Conservation (phyloP, 2,329 filamentous ascomycete species). For the Diaporthe eres region DNA sequence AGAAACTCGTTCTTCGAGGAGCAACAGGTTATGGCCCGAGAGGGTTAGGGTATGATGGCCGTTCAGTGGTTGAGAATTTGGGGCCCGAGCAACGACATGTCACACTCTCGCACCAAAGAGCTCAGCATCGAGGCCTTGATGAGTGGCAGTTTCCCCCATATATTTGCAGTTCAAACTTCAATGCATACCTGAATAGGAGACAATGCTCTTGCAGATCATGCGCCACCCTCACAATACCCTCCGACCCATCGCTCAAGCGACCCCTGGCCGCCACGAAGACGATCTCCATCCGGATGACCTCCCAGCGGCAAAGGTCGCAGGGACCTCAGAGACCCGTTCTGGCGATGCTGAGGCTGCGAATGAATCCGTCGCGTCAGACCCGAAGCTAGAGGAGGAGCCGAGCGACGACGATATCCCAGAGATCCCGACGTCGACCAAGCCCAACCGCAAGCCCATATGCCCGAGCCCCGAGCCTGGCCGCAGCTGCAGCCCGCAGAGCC, state of each 20-base stretch:
- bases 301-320: background rate
- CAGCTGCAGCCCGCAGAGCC: too few species aligned
- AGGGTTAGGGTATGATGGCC: background rate
- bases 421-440: background rate
- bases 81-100: background rate
- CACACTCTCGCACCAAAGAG: background rate
- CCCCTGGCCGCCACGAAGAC: background rate
- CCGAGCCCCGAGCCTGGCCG: background rate
- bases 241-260: background rate
- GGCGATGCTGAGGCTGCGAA: too few species aligned
- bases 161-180: background rate
- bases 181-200: background rate
- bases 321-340: background rate
- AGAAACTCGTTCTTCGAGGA: background rate
- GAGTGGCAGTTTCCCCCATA: background rate
- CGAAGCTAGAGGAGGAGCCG: background rate
- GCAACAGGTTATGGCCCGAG: background rate
- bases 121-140: background rate
- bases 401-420: too few species aligned
- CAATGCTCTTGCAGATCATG: background rate
- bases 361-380: too few species aligned
- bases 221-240: accelerated
- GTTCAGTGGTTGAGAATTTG: background rate
- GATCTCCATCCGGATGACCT: too few species aligned
- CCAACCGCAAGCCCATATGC: background rate